These are phyloP conservation scores for Licmophora abbreviata DNA, from an alignment of 108 stramenopile genomes.

Conservation along the genomic window DNA sequence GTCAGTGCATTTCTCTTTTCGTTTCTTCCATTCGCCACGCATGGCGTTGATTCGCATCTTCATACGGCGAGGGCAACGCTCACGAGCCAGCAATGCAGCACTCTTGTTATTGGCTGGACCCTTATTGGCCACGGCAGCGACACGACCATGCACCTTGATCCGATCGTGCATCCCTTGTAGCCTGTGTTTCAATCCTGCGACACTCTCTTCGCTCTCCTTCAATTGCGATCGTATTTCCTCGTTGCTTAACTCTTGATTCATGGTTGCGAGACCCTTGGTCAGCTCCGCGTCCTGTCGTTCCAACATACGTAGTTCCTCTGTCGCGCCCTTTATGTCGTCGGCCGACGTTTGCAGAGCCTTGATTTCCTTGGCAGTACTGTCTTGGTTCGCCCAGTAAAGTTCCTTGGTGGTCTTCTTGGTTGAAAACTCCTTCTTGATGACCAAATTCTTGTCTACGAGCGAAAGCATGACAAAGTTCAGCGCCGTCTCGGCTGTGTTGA, in stretches of 20 bases:
- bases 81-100: constrained; percentile 14
- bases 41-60: constrained; percentile 68
- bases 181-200: constrained; percentile 22
- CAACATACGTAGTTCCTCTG: constrained; percentile 15
- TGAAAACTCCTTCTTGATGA: constrained; percentile 61
- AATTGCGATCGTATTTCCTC: constrained; percentile 36
- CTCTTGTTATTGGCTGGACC: constrained; percentile 9
- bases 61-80: constrained; percentile 18
- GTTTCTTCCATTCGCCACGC: constrained; percentile 59
- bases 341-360: constrained; percentile 18
- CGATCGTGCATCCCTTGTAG: constrained; percentile 24
- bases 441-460: constrained; percentile 55
- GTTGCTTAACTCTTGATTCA: constrained; percentile 43
- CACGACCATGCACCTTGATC: no score
- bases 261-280: constrained; percentile 19
- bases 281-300: constrained; percentile 14
- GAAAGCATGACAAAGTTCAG: constrained; percentile 59
- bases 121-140: neutral
- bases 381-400: constrained; percentile 64
- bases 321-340: constrained; percentile 25
- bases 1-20: constrained; percentile 75
- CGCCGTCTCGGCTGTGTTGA: constrained; percentile 46
- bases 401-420: constrained; percentile 36
- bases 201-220: constrained; percentile 15
- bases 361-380: constrained; percentile 22